phyloP scores from a whole-genome alignment of 2,329 filamentous ascomycete genomes.

The Plenodomus lindquistii region DNA sequence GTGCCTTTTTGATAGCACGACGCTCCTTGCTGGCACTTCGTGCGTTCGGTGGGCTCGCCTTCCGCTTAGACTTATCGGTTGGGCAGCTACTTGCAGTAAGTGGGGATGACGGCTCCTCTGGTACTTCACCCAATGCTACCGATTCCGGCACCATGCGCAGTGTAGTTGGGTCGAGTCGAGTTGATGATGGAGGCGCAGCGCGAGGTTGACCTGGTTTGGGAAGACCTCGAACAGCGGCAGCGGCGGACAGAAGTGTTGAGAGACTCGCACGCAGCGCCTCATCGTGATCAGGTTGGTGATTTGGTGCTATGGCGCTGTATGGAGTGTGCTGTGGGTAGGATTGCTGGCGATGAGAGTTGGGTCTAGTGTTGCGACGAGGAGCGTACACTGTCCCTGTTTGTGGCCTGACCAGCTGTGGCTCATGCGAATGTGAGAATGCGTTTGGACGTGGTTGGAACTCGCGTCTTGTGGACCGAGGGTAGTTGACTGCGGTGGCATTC shows the following conservation, averaged over 20 bases:
- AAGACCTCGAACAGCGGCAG: conserved; percentile 81
- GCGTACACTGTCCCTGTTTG: conserved; percentile 55
- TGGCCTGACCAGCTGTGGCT: conserved; percentile 43
- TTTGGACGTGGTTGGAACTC: conserved; percentile 87
- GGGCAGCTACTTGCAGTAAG: conserved; percentile 32
- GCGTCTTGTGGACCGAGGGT: conserved; percentile 55
- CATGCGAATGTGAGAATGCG: conserved; percentile 83
- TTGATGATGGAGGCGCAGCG: conserved; percentile 37
- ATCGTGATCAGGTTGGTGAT: conserved; percentile 85
- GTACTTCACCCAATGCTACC: conserved; percentile 55
- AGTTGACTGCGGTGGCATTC: conserved; percentile 79
- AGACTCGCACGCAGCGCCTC: conserved; percentile 88
- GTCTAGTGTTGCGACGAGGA: conserved; percentile 40
- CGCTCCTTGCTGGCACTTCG: conserved; percentile 51
- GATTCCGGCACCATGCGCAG: conserved; percentile 65
- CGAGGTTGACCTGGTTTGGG: conserved; percentile 61
- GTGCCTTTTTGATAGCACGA: conserved; percentile 50
- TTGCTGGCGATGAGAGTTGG: conserved; percentile 43
- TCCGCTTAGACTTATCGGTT: conserved; percentile 51
- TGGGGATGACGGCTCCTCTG: conserved; percentile 30
- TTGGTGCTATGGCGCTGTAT: conserved; percentile 72
- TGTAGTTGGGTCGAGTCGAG: conserved; percentile 54
- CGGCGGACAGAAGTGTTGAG: conserved; percentile 94
- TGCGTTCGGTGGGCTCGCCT: conserved; percentile 41
- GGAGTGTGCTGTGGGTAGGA: conserved; percentile 57